A percentile compares a stretch with the other conserved stretches of the same genome.
Evolutionary conservation across 2,329 filamentous ascomycete genomes (phyloP).

Genomic region (Trichoderma guizhouense): DNA sequence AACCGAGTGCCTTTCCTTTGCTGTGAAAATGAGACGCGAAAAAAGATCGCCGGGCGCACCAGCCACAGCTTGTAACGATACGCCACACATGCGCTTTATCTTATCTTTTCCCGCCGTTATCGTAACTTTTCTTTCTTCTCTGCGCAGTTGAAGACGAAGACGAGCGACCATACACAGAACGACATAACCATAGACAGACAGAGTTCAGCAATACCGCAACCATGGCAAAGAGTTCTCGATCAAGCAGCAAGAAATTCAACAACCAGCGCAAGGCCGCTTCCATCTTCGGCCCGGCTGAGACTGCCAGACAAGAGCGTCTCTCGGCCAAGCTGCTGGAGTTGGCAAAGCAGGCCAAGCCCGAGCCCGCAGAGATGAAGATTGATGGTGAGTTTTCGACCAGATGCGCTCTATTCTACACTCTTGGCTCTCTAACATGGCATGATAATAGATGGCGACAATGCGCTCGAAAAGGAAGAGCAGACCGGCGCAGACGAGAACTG

Average conservation of each 20-base stretch:
- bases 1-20: background rate
- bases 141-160: background rate
- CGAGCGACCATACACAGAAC: background rate
- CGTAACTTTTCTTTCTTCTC: constrained; percentile 28
- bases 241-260: constrained; percentile 79
- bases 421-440: background rate
- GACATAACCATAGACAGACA: background rate
- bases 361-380: constrained; percentile 49
- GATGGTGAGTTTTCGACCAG: constrained; percentile 31
- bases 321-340: constrained; percentile 82
- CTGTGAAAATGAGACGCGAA: background rate
- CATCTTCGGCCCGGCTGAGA: constrained; percentile 80
- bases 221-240: constrained; percentile 86
- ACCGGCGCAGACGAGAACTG: constrained; percentile 26
- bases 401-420: background rate
- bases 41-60: background rate
- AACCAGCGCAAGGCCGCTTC: constrained; percentile 73
- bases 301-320: constrained; percentile 75
- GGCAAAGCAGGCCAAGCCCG: constrained; percentile 71
- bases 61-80: background rate
- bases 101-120: constrained; percentile 15
- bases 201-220: constrained; percentile 26
- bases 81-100: background rate
- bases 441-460: constrained; percentile 25
- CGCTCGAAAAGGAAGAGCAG: constrained; percentile 32